A percentile compares a stretch with the other conserved stretches of the same genome.
phyloP scores from a whole-genome alignment of 805 yeast species.

The Huiozyma naganishii region DNA sequence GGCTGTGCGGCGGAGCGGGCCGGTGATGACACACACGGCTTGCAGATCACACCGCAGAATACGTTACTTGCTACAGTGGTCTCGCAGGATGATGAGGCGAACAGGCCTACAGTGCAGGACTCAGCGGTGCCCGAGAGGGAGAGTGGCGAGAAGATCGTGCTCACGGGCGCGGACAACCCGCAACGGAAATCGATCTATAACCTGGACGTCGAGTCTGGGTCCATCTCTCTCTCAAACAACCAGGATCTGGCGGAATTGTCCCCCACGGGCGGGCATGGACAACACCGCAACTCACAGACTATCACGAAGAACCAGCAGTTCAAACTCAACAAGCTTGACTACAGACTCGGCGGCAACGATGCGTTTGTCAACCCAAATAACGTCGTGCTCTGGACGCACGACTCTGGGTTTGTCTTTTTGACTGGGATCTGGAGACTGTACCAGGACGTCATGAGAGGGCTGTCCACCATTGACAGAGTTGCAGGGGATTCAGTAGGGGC shows the following conservation, averaged over 20 bases:
- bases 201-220: slow-evolving; percentile 1
- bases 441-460: slow-evolving; percentile 27
- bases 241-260: slow-evolving; percentile 4
- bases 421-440: slow-evolving; percentile 75
- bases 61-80: no score
- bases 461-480: slow-evolving; percentile 7
- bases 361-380: slow-evolving; percentile 34
- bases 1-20: no score
- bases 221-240: slow-evolving; percentile 1
- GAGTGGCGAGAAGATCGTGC: slow-evolving; percentile 1
- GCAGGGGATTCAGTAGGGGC: not conserved
- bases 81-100: no score
- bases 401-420: slow-evolving; percentile 74
- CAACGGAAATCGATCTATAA: slow-evolving; percentile 1
- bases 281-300: not conserved
- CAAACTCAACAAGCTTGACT: slow-evolving; percentile 19
- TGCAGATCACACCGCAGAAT: no score
- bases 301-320: slow-evolving; percentile 26
- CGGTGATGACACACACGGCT: no score
- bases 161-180: not conserved
- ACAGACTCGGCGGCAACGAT: slow-evolving; percentile 7
- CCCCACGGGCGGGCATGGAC: not conserved
- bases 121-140: not conserved
- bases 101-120: no score
- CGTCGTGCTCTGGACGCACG: slow-evolving; percentile 78